Base-by-base conservation (phyloP, 495 filamentous ascomycete species). In the Talaromyces stipitatus region DNA sequence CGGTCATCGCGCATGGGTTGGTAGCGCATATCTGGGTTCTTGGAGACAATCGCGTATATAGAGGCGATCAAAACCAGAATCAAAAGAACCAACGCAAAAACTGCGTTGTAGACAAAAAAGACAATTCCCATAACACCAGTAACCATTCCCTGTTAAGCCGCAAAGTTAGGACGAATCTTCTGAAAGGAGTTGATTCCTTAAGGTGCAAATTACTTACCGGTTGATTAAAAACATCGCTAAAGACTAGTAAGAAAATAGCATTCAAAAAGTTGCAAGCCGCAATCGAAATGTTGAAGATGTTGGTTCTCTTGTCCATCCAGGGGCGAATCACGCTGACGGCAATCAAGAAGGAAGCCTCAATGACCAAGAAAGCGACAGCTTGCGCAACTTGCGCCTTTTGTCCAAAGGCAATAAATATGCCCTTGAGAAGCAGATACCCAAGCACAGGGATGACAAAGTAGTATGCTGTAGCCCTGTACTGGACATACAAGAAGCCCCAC, bases 281-380 rank as follows among this genome's bases (percentile, higher is more conserved):
- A 65, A 98, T 97, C 55, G 92, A 78, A 61, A 98, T 96, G 75
- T 97, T 97, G 81, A 95, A 95, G 50, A 85, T 83, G 69, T 98
- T 98, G 58, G 92, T 97, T 74, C 91, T 94, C 82, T 96, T 97
- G 78, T 98, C 94, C 94, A 98, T 97, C 85, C 91, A 98, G 6
- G 94, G 94, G 38, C 90, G 85, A 62, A 96, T 74, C 45, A 95
- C 83, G 60, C 83, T 87, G 30, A 90, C 85, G 27, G 68, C 82
- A 63, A 97, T 86, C 60, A 98, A 78, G 63, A 89, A 85, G 26
- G 65, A 82, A 0, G 88, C 87, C 74, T 98, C 94, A 58, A 97
- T 85, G 38, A 98, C 70, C 48, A 97, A 79, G 58, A 97, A 73
- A 2, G 86, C 89, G 47, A 97, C 80, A 7, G 92, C 91, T 67